These are phyloP conservation scores for Aegilops tauschii DNA, from an alignment of 176 grass and related monocot genomes.

Conservation along the genomic window DNA sequence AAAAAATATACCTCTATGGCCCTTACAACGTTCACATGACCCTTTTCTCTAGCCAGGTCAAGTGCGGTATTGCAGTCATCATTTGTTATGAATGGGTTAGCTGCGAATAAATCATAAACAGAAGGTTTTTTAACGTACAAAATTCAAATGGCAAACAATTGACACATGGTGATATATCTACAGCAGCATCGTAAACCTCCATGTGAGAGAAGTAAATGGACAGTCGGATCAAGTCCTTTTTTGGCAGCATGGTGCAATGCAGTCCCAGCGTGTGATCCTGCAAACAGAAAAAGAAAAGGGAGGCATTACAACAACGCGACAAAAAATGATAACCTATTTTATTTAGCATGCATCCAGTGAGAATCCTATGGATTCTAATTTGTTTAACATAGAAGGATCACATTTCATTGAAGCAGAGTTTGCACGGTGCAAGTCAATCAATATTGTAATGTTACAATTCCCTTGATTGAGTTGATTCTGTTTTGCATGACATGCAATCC, in stretches of 20 bases:
- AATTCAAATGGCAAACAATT: not conserved
- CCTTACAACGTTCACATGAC: conserved; percentile 76
- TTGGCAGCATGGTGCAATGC: conserved; percentile 98
- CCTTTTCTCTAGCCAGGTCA: conserved; percentile 95
- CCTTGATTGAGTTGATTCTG: not conserved
- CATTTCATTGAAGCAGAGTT: not conserved
- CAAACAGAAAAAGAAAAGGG: not conserved
- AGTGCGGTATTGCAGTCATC: conserved; percentile 92
- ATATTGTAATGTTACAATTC: not conserved
- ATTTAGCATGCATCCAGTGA: not conserved
- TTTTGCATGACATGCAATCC: not conserved
- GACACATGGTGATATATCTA: not conserved
- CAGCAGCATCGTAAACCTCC: conserved; percentile 45
- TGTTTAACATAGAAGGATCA: not conserved
- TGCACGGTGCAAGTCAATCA: not conserved
- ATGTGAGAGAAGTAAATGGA: conserved; percentile 78
- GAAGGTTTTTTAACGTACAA: not conserved
- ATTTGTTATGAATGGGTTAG: conserved; percentile 82
- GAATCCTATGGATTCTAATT: not conserved
- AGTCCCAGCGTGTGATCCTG: conserved; percentile 72
- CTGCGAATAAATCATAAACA: conserved; percentile 37
- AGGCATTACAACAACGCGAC: not conserved
- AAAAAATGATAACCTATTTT: not conserved
- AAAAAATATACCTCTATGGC: conserved; percentile 78
- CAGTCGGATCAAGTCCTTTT: conserved; percentile 70